Conservation (phyloP, 176 grass and related monocot genomes). For the Carex parvula region DNA sequence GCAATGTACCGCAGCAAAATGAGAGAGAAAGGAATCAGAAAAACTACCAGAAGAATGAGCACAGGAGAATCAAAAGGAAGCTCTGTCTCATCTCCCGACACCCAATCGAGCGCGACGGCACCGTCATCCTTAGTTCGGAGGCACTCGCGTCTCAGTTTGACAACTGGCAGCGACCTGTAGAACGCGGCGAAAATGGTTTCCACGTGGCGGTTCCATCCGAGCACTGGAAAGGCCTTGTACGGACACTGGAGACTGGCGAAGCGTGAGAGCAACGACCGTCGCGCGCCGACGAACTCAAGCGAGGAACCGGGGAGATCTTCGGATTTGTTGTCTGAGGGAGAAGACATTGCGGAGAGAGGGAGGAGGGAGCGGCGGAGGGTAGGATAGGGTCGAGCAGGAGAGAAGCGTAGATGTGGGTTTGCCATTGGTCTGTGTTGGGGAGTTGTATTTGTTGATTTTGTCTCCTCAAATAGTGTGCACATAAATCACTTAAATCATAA, state of each 20-base stretch:
- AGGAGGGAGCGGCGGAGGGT: slow-evolving; percentile 20
- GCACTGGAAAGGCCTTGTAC: slow-evolving; percentile 59
- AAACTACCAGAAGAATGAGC: slow-evolving; percentile 72
- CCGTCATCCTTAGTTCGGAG: slow-evolving; percentile 69
- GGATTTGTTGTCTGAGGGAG: neutral
- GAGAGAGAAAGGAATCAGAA: neutral
- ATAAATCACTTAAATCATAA: too few relatives aligned
- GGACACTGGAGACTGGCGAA: slow-evolving; percentile 72
- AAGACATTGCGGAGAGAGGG: slow-evolving; percentile 8
- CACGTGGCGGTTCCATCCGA: slow-evolving; percentile 69
- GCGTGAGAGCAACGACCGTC: slow-evolving; percentile 46
- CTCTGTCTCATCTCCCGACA: slow-evolving; percentile 52
- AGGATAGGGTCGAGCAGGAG: slow-evolving; percentile 10
- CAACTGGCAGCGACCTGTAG: slow-evolving; percentile 52
- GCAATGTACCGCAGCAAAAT: neutral
- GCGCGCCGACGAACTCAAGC: slow-evolving; percentile 66
- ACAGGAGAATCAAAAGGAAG: slow-evolving; percentile 57
- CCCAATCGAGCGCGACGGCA: slow-evolving; percentile 83
- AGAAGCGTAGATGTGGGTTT: neutral
- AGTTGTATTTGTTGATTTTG: neutral
- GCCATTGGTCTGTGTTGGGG: neutral
- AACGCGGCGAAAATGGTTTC: slow-evolving; percentile 93
- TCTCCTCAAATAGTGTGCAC: too few relatives aligned
- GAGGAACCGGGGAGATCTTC: slow-evolving; percentile 32
- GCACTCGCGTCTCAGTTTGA: slow-evolving; percentile 60